These are phyloP conservation scores for Boeremia lycopersici DNA, from an alignment of 2,329 filamentous ascomycete species.

Conservation along the genomic window DNA sequence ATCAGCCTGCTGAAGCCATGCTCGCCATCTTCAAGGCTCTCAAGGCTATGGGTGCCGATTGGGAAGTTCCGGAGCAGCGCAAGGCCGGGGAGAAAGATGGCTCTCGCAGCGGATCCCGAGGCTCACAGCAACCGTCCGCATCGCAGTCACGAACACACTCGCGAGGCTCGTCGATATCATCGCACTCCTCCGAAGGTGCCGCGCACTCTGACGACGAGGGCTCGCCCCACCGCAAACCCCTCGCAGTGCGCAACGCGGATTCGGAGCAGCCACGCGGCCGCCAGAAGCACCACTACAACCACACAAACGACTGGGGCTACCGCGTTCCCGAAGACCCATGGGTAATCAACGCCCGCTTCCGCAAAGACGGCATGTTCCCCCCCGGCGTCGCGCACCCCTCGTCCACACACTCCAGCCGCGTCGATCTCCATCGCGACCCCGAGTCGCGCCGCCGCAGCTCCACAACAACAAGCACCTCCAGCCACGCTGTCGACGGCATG, in stretches of 20 bases:
- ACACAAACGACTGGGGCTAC: slow-evolving; percentile 67
- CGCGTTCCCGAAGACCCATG: slow-evolving; percentile 91
- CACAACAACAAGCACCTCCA: slow-evolving; percentile 41
- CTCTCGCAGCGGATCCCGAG: slow-evolving; percentile 39
- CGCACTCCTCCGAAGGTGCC: slow-evolving; percentile 36
- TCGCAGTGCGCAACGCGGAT: slow-evolving; percentile 38
- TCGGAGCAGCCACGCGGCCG: slow-evolving; percentile 34
- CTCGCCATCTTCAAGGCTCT: slow-evolving; percentile 94
- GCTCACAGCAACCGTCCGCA: slow-evolving; percentile 35
- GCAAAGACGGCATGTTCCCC: slow-evolving; percentile 75
- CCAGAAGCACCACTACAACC: slow-evolving; percentile 50
- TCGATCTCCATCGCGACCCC: slow-evolving; percentile 51
- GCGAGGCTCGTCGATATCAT: slow-evolving; percentile 42
- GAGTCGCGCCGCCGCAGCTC: slow-evolving; percentile 34
- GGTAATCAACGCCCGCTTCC: slow-evolving; percentile 90
- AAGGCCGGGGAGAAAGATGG: slow-evolving; percentile 47
- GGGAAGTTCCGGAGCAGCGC: slow-evolving; percentile 65
- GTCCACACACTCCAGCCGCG: slow-evolving; percentile 56
- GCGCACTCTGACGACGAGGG: slow-evolving; percentile 17
- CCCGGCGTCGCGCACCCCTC: slow-evolving; percentile 57
- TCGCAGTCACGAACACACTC: slow-evolving; percentile 42
- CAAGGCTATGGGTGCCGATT: slow-evolving; percentile 84
- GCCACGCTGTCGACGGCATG: slow-evolving; percentile 40
- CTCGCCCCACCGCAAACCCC: slow-evolving; percentile 33
- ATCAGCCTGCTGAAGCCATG: slow-evolving; percentile 92